A percentile compares a stretch with the other conserved stretches of the same genome.
Evolutionary conservation across 2,329 filamentous ascomycete species (phyloP).

Genomic region (Aspergillus tubingensis): DNA sequence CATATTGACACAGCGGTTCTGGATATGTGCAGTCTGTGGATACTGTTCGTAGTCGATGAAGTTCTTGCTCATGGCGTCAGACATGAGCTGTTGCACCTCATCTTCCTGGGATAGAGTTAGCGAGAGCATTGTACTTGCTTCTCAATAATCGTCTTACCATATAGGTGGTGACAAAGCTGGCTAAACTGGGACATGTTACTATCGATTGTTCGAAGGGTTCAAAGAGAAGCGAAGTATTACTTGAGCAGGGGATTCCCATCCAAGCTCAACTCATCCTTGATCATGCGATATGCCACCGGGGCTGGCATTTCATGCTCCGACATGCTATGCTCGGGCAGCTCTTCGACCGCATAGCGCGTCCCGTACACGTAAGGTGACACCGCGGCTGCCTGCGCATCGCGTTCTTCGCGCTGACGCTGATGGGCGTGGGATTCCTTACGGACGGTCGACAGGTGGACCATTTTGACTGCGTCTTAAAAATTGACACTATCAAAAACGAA

Average conservation of each 20-base stretch:
- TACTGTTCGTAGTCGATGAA: conserved; percentile 71
- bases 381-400: conserved; percentile 27
- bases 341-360: conserved; percentile 75
- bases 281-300: conserved; percentile 66
- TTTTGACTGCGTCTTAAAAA: conserved; percentile 20
- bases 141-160: conserved; percentile 45
- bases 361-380: conserved; percentile 74
- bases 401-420: conserved; percentile 15
- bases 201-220: not conserved
- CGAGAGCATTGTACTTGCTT: not conserved
- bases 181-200: conserved; percentile 9
- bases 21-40: conserved; percentile 61
- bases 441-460: conserved; percentile 42
- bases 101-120: conserved; percentile 47
- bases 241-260: conserved; percentile 70
- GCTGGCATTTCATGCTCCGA: conserved; percentile 85
- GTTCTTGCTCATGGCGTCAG: conserved; percentile 70
- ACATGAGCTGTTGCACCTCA: conserved; percentile 65
- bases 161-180: conserved; percentile 69
- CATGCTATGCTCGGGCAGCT: conserved; percentile 80
- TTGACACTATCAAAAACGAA: not conserved
- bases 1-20: conserved; percentile 69
- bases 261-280: conserved; percentile 64
- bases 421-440: conserved; percentile 32
- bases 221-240: conserved; percentile 44